Conservation (phyloP, 139 green algal species). For the Gonium pectorale region DNA sequence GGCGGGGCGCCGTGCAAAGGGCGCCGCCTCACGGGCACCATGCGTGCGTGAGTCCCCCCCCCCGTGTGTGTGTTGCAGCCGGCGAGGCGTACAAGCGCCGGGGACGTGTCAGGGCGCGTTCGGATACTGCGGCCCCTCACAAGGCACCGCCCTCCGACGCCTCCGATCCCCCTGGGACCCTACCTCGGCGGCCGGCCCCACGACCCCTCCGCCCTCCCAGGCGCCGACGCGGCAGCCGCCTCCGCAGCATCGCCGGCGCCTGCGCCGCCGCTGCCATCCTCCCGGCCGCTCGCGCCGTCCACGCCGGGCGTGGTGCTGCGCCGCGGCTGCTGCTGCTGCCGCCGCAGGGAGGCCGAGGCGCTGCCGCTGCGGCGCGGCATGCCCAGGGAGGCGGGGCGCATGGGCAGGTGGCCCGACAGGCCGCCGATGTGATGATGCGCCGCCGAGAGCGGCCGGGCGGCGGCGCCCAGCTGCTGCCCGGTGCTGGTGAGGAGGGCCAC, state of each 20-base stretch:
- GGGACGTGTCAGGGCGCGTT: too few relatives aligned
- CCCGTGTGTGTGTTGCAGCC: too few relatives aligned
- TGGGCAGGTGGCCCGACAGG: conserved; percentile 9
- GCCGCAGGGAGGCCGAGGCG: not conserved
- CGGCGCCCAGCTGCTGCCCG: not conserved
- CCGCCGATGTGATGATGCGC: not conserved
- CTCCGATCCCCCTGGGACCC: too few relatives aligned
- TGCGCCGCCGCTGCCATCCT: not conserved
- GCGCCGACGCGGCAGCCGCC: not conserved
- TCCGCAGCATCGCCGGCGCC: not conserved
- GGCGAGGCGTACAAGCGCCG: too few relatives aligned
- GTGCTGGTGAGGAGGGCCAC: not conserved
- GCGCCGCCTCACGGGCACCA: too few relatives aligned
- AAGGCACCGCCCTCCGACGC: too few relatives aligned
- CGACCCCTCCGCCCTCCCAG: too few relatives aligned
- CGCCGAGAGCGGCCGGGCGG: not conserved
- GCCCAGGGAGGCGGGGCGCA: not conserved
- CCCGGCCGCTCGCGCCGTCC: not conserved
- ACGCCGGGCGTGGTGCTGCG: not conserved
- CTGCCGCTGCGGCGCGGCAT: not conserved
- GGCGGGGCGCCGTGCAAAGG: too few relatives aligned
- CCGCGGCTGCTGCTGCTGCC: not conserved
- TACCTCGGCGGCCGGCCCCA: too few relatives aligned
- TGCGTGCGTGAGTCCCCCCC: too few relatives aligned
- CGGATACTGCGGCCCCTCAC: too few relatives aligned